Evolutionary conservation across 768 basidiomycete genomes (phyloP).

Genomic region (Tricholoma terreum): DNA sequence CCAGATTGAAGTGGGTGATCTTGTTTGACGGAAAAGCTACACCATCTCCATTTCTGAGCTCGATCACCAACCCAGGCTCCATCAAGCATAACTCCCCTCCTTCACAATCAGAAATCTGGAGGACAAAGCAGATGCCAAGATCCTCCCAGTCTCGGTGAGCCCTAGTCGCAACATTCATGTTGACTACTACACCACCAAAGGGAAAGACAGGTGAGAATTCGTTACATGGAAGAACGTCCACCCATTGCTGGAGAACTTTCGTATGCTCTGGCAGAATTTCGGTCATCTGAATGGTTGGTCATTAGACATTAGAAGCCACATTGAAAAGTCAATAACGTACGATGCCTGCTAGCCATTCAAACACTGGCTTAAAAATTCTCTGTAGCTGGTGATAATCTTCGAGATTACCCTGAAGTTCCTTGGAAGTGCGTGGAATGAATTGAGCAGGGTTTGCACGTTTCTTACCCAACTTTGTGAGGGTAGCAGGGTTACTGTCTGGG

Average conservation of each 20-base stretch:
- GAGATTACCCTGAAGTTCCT: not conserved
- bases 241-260: slow-evolving; percentile 3
- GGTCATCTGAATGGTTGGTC: not conserved
- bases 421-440: not conserved
- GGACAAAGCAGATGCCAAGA: slow-evolving; percentile 21
- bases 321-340: not conserved
- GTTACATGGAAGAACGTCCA: slow-evolving; percentile 12
- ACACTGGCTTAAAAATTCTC: not conserved
- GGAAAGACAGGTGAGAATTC: slow-evolving; percentile 15
- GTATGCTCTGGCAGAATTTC: slow-evolving; percentile 10
- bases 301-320: not conserved
- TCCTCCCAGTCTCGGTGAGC: slow-evolving; percentile 20
- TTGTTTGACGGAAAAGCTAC: slow-evolving; percentile 20
- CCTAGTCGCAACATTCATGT: slow-evolving; percentile 18
- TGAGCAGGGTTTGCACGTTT: not conserved
- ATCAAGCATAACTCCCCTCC: slow-evolving; percentile 23
- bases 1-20: slow-evolving; percentile 23
- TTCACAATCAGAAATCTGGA: slow-evolving; percentile 16
- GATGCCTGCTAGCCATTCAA: not conserved
- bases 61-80: slow-evolving; percentile 23
- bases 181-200: slow-evolving; percentile 24
- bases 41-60: slow-evolving; percentile 16
- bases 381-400: not conserved
- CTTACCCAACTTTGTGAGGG: not conserved
- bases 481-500: too few species aligned